Conservation (phyloP, 148 eudicot genomes). For the Suaeda aralocaspica region DNA sequence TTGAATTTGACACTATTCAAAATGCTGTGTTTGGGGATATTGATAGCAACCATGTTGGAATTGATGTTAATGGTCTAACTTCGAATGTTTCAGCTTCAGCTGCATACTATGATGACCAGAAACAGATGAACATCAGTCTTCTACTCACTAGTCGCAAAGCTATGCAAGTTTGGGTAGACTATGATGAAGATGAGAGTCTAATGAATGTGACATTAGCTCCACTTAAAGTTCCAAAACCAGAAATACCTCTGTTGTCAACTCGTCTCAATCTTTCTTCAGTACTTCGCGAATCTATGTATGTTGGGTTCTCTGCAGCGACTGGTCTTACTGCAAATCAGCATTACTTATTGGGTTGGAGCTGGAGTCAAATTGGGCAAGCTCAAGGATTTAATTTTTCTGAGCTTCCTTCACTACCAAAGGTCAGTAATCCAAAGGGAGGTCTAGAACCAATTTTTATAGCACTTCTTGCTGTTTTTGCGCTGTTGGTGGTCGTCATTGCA, state of each 20-base stretch:
- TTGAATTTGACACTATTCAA: conserved; percentile 31
- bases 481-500: conserved; percentile 9
- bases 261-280: conserved; percentile 26
- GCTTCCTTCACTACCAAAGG: conserved; percentile 25
- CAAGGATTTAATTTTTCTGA: conserved; percentile 23
- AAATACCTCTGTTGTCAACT: conserved; percentile 18
- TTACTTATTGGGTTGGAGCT: conserved; percentile 34
- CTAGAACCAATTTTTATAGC: conserved; percentile 14
- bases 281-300: conserved; percentile 22
- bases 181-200: conserved; percentile 16
- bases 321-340: conserved; percentile 31
- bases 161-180: conserved; percentile 35
- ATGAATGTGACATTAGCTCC: conserved; percentile 30
- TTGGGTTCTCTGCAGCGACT: conserved; percentile 31
- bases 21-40: conserved; percentile 27
- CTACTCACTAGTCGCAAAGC: conserved; percentile 26
- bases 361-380: conserved; percentile 26
- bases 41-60: conserved; percentile 36
- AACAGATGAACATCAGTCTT: conserved; percentile 7
- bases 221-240: conserved; percentile 21
- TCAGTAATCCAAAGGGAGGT: neutral
- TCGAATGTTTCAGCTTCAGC: conserved; percentile 29
- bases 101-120: conserved; percentile 12
- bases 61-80: conserved; percentile 26
- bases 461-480: conserved; percentile 11